Percentiles rank a stretch among this genome's conserved stretches.
Conservation (phyloP, 2,329 filamentous ascomycete species). For the Curvularia spicifera region DNA sequence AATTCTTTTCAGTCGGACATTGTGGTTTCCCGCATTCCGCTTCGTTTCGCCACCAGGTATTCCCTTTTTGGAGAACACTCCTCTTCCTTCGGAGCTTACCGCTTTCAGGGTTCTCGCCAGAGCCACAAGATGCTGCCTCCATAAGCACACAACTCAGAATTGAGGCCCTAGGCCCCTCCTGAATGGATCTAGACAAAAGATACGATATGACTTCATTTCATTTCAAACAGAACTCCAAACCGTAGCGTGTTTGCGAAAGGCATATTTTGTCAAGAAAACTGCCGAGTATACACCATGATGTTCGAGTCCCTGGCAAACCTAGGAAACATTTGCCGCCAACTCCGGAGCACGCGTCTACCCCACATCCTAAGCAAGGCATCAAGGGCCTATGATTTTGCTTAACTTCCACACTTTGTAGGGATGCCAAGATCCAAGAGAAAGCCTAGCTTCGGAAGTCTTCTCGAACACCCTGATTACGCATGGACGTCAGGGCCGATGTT, state of each 20-base stretch:
- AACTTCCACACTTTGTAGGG: conserved; percentile 21
- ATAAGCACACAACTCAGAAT: background rate
- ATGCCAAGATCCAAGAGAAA: conserved; percentile 19
- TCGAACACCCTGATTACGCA: conserved; percentile 30
- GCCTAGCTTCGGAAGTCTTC: conserved; percentile 34
- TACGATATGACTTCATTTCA: background rate
- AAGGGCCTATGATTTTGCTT: conserved; percentile 26
- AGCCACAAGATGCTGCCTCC: background rate
- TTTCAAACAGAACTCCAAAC: background rate
- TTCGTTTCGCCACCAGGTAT: conserved; percentile 17
- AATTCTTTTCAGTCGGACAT: conserved; percentile 23
- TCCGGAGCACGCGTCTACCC: conserved; percentile 23
- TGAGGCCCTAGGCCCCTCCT: background rate
- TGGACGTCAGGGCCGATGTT: conserved; percentile 36
- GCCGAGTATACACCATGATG: conserved; percentile 5
- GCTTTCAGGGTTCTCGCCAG: conserved; percentile 10
- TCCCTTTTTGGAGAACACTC: conserved; percentile 9
- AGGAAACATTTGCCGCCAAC: conserved; percentile 21
- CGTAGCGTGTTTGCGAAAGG: background rate
- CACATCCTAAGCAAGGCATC: conserved; percentile 25
- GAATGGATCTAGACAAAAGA: background rate
- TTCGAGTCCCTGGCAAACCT: conserved; percentile 3
- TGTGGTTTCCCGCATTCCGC: conserved; percentile 25
- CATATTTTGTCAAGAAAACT: background rate
- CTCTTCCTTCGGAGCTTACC: conserved; percentile 8